Conservation (phyloP, 345 rosid species). For the Arabidopsis arenosa region DNA sequence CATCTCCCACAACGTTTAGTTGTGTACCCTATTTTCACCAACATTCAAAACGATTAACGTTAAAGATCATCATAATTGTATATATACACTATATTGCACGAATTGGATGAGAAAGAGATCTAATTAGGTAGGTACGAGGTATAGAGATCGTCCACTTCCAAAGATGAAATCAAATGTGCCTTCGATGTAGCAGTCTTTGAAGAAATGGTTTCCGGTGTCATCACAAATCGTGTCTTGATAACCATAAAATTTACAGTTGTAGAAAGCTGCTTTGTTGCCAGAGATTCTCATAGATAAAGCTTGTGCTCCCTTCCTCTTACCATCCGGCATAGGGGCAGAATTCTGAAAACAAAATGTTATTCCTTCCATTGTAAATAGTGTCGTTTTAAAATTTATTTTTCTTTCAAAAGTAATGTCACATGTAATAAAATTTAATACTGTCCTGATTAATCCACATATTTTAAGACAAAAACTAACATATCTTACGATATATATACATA, state of each 20-base stretch:
- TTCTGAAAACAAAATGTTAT: constrained; percentile 47
- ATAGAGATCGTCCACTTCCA: constrained; percentile 67
- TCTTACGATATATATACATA: constrained; percentile 44
- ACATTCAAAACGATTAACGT: background rate
- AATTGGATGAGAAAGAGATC: background rate
- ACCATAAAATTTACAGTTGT: constrained; percentile 60
- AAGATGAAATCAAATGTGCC: constrained; percentile 84
- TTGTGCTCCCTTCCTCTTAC: constrained; percentile 50
- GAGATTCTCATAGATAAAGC: constrained; percentile 62
- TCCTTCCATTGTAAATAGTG: background rate
- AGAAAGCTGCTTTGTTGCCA: constrained; percentile 65
- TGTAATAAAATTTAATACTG: background rate
- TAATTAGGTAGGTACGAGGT: constrained; percentile 48
- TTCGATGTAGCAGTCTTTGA: constrained; percentile 69
- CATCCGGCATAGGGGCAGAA: constrained; percentile 62
- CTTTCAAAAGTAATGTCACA: background rate
- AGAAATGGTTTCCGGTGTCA: constrained; percentile 71
- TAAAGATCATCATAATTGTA: background rate
- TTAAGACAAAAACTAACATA: background rate
- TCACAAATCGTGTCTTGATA: constrained; percentile 79
- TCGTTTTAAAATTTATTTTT: background rate
- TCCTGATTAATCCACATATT: background rate
- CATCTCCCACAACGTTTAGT: constrained; percentile 45
- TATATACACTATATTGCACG: background rate
- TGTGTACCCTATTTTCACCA: constrained; percentile 35